A percentile compares a stretch with the other conserved stretches of the same genome.
These are phyloP conservation scores for Penicillium macrosclerotiorum DNA, from an alignment of 495 filamentous ascomycete species.

Conservation along the genomic window DNA sequence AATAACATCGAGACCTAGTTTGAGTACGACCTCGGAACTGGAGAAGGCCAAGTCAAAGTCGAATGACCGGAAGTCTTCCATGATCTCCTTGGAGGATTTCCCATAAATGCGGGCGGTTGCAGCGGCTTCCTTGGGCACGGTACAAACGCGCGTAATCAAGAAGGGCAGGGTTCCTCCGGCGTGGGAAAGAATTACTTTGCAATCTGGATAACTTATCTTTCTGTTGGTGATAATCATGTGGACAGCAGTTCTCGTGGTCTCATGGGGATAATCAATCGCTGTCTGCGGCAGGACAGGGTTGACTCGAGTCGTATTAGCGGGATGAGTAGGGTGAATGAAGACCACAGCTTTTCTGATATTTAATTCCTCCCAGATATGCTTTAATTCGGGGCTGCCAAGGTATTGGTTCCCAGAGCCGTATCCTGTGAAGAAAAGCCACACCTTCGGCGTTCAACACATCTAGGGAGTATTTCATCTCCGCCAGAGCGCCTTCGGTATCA, in stretches of 20 bases:
- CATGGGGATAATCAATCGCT: slow-evolving; percentile 52
- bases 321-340: slow-evolving; percentile 52
- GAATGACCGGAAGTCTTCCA: slow-evolving; percentile 39
- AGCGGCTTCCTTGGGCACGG: slow-evolving; percentile 19
- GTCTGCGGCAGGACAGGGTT: slow-evolving; percentile 44
- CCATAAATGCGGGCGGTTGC: slow-evolving; percentile 28
- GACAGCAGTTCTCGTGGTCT: slow-evolving; percentile 50
- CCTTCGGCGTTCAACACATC: slow-evolving; percentile 51
- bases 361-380: slow-evolving; percentile 47
- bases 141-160: slow-evolving; percentile 6
- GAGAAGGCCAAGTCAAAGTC: slow-evolving; percentile 39
- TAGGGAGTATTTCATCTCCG: slow-evolving; percentile 44
- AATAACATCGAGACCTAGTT: too few relatives aligned
- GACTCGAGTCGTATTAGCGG: slow-evolving; percentile 33
- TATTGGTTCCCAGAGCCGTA: slow-evolving; percentile 48
- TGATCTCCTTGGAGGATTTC: slow-evolving; percentile 20
- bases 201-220: slow-evolving; percentile 28
- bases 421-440: slow-evolving; percentile 47
- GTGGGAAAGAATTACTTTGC: slow-evolving; percentile 54
- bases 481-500: slow-evolving; percentile 32
- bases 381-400: slow-evolving; percentile 44
- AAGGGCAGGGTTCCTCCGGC: slow-evolving; percentile 49
- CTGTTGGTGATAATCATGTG: slow-evolving; percentile 44
- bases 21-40: too few relatives aligned
- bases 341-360: slow-evolving; percentile 40